Conservation (phyloP, 352 stramenopile genomes). For the Phytophthora pini region DNA sequence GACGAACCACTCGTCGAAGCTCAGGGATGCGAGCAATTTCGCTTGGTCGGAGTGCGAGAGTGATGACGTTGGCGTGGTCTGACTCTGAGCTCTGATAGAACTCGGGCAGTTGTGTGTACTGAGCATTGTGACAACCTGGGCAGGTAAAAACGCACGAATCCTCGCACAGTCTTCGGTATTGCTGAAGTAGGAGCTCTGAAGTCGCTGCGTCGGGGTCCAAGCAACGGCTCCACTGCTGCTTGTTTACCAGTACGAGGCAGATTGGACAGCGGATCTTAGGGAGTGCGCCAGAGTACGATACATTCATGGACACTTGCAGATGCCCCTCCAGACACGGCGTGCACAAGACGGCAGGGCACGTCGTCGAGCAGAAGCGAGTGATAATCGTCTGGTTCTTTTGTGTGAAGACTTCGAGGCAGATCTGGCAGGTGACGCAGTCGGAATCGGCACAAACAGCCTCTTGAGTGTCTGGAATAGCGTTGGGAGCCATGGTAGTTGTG, state of each 20-base stretch:
- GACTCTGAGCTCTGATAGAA: constrained; percentile 11
- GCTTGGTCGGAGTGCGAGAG: constrained; percentile 16
- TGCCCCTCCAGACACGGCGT: constrained; percentile 36
- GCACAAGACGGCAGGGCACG: constrained; percentile 45
- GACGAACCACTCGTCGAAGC: constrained; percentile 22
- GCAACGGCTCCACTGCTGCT: constrained; percentile 22
- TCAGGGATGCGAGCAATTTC: constrained; percentile 16
- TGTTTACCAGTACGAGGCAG: constrained; percentile 43
- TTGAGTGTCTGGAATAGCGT: constrained; percentile 2
- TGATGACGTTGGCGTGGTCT: constrained; percentile 4
- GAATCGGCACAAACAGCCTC: not conserved
- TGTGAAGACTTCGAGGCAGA: constrained; percentile 46
- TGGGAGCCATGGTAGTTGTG: constrained; percentile 17
- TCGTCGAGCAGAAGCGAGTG: constrained; percentile 34
- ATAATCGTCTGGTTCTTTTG: constrained; percentile 8
- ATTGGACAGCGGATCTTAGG: constrained; percentile 52
- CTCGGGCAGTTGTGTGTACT: constrained; percentile 37
- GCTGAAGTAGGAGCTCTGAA: constrained; percentile 2
- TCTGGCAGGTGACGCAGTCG: constrained; percentile 33
- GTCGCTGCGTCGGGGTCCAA: constrained; percentile 5
- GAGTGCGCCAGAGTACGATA: constrained; percentile 45
- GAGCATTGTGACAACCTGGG: constrained; percentile 34
- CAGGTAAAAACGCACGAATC: constrained; percentile 36
- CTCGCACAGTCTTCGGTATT: constrained; percentile 24
- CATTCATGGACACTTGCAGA: constrained; percentile 31